Percentiles rank a stretch among this genome's conserved stretches.
These are phyloP conservation scores for Aspergillus costaricaensis DNA, from an alignment of 2,329 filamentous ascomycete species.

Conservation along the genomic window DNA sequence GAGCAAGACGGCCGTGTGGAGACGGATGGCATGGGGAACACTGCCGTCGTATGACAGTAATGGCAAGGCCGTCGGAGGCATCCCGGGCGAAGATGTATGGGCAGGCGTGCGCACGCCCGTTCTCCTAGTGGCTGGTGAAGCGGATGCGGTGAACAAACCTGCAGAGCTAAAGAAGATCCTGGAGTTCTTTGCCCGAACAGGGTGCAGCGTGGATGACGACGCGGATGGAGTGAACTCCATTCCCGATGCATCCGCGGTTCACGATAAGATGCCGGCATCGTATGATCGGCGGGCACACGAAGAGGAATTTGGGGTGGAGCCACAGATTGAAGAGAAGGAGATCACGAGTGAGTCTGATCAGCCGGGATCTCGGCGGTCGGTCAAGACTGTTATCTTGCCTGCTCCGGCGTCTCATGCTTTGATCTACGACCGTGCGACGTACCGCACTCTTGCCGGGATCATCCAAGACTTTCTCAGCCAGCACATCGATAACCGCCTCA, in stretches of 20 bases:
- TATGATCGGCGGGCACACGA: constrained; percentile 28
- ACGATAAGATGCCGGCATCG: constrained; percentile 23
- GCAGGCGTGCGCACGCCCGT: constrained; percentile 70
- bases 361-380: constrained; percentile 48
- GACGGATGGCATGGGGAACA: constrained; percentile 74
- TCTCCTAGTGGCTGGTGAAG: constrained; percentile 74
- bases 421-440: constrained; percentile 75
- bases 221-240: constrained; percentile 27
- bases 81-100: constrained; percentile 74
- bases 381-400: constrained; percentile 72
- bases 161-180: constrained; percentile 70
- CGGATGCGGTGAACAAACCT: constrained; percentile 74
- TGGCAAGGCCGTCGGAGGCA: constrained; percentile 59
- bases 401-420: constrained; percentile 80
- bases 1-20: constrained; percentile 78
- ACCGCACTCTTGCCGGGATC: constrained; percentile 74
- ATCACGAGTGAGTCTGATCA: constrained; percentile 3
- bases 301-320: constrained; percentile 29
- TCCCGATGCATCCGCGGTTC: constrained; percentile 35
- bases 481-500: constrained; percentile 75
- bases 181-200: constrained; percentile 37
- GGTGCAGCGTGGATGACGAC: constrained; percentile 27
- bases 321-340: constrained; percentile 24
- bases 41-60: constrained; percentile 60
- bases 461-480: constrained; percentile 78